A percentile compares a stretch with the other conserved stretches of the same genome.
Evolutionary conservation across 805 yeast species (phyloP).

Genomic region (Saccharomyces jurei): DNA sequence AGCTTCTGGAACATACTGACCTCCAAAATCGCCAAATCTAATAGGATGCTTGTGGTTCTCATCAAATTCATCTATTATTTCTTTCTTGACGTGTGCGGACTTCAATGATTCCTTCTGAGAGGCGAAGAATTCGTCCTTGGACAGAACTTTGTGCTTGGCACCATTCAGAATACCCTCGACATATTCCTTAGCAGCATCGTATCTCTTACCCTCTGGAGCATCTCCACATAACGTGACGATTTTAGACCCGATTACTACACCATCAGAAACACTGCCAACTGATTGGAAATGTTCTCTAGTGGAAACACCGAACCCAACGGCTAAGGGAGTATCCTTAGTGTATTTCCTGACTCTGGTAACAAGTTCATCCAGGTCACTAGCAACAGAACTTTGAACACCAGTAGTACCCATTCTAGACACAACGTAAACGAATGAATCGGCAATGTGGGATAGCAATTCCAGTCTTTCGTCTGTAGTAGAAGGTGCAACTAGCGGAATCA

Average conservation of each 20-base stretch:
- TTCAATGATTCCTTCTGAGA: conserved; percentile 25
- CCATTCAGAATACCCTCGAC: conserved; percentile 63
- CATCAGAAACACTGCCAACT: conserved; percentile 80
- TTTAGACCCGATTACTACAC: conserved; percentile 92
- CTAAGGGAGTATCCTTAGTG: conserved; percentile 74
- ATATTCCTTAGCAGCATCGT: conserved; percentile 55
- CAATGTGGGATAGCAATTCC: conserved; percentile 66
- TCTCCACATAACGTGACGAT: conserved; percentile 64
- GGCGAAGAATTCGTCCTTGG: conserved; percentile 32
- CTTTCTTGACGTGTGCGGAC: conserved; percentile 14
- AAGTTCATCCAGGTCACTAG: conserved; percentile 57
- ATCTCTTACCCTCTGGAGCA: conserved; percentile 51
- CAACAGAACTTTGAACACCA: conserved; percentile 63
- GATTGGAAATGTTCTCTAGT: conserved; percentile 81
- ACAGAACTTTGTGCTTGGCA: conserved; percentile 32
- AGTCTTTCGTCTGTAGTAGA: conserved; percentile 89
- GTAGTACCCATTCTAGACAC: conserved; percentile 98
- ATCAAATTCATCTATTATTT: conserved; percentile 32
- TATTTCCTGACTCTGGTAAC: conserved; percentile 67
- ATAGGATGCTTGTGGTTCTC: conserved; percentile 65
- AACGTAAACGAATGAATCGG: conserved; percentile 93
- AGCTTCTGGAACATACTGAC: conserved; percentile 97
- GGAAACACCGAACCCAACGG: conserved; percentile 95
- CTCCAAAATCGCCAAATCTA: conserved; percentile 92
- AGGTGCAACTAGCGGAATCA: conserved; percentile 93